These are phyloP conservation scores for Nasturtium officinale DNA, from an alignment of 345 rosid genomes.

Conservation along the genomic window DNA sequence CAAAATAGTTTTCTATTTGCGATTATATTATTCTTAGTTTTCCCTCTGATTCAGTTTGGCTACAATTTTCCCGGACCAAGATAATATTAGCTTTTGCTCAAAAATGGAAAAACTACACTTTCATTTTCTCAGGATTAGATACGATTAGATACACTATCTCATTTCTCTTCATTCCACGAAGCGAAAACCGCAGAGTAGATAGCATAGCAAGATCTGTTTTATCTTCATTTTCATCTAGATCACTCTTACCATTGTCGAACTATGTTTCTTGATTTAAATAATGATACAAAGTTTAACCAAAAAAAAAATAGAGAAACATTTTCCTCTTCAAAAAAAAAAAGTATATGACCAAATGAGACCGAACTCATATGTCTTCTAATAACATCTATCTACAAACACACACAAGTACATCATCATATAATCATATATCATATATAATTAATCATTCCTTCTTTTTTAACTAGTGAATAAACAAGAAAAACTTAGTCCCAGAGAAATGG, in stretches of 20 bases:
- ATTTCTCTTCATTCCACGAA: too few species aligned
- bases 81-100: neutral
- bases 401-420: constrained; percentile 35
- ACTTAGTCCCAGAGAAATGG: constrained; percentile 35
- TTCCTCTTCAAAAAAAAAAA: neutral
- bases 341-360: constrained; percentile 14
- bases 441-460: neutral
- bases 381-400: constrained; percentile 44
- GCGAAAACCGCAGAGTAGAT: too few species aligned
- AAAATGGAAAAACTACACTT: neutral
- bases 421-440: constrained; percentile 18
- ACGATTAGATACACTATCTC: too few species aligned
- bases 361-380: constrained; percentile 11
- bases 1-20: too few species aligned
- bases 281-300: too few species aligned
- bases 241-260: too few species aligned
- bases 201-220: too few species aligned
- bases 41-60: too few species aligned
- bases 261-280: too few species aligned
- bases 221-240: too few species aligned
- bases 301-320: neutral
- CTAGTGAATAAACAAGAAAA: constrained; percentile 24
- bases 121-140: neutral
- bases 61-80: too few species aligned
- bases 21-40: too few species aligned